Evolutionary conservation across 139 green algal species (phyloP).

Genomic region (Pseudopediastrum boryanum): DNA sequence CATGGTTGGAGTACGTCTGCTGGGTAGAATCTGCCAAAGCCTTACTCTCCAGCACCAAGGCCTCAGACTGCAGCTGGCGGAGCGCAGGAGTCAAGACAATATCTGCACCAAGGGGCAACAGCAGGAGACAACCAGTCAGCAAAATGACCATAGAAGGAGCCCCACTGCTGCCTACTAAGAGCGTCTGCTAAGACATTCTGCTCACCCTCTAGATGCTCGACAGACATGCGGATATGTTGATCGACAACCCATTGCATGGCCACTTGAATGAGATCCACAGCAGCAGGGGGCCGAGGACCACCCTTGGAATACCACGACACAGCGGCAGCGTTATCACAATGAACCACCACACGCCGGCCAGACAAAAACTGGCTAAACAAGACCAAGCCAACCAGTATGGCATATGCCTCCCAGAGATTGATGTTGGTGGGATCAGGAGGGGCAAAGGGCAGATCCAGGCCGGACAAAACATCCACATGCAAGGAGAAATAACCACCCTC

Average conservation of each 20-base stretch:
- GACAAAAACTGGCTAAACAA: not conserved
- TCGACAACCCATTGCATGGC: not conserved
- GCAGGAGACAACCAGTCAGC: not conserved
- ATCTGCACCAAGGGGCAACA: not conserved
- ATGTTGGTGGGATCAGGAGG: not conserved
- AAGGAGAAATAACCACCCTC: no score
- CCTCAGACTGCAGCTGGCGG: not conserved
- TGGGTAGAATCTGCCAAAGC: slow-evolving; percentile 3
- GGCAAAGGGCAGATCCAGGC: no score
- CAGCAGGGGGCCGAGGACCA: not conserved
- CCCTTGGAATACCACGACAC: not conserved
- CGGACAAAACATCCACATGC: no score
- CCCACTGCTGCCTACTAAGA: not conserved
- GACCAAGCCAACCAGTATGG: not conserved
- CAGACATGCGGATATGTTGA: not conserved
- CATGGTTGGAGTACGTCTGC: not conserved
- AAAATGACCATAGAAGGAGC: not conserved
- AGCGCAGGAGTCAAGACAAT: not conserved
- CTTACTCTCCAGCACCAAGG: not conserved
- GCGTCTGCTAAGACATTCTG: not conserved
- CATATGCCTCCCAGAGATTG: not conserved
- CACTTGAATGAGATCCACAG: not conserved
- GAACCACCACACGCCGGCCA: not conserved
- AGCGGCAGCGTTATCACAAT: not conserved
- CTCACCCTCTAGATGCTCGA: not conserved